phyloP scores from a whole-genome alignment of 345 rosid genomes.

The Hibiscus trionum region DNA sequence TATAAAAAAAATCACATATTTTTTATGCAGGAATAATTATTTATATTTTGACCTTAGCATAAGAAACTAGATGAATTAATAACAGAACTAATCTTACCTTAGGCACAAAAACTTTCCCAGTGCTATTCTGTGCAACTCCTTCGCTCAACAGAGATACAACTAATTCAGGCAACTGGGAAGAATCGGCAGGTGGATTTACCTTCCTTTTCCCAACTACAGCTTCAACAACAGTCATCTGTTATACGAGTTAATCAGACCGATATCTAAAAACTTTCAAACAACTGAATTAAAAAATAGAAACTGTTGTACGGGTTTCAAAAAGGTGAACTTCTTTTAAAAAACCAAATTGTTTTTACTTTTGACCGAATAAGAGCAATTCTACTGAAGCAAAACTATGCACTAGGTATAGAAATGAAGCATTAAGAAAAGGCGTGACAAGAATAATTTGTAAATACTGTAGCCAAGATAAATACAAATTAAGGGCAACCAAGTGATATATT shows the following conservation, averaged over 20 bases:
- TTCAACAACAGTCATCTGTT: slow-evolving; percentile 93
- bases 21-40: not conserved
- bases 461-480: not conserved
- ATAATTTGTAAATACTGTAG: not conserved
- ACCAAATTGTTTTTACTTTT: not conserved
- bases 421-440: not conserved
- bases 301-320: not conserved
- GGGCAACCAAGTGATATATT: not conserved
- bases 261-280: slow-evolving; percentile 4
- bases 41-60: not conserved
- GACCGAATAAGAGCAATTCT: not conserved
- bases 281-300: not conserved
- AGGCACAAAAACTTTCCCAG: slow-evolving; percentile 77
- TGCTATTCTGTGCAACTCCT: slow-evolving; percentile 80
- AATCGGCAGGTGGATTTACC: slow-evolving; percentile 47
- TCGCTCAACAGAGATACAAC: slow-evolving; percentile 53
- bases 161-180: slow-evolving; percentile 39
- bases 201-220: slow-evolving; percentile 68
- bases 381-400: not conserved
- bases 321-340: not conserved
- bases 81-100: slow-evolving; percentile 37
- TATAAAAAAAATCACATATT: not conserved
- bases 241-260: slow-evolving; percentile 13
- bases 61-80: not conserved
- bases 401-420: not conserved